Base-by-base conservation (phyloP, 805 yeast species). In the Pichia rugopelliculosa region DNA sequence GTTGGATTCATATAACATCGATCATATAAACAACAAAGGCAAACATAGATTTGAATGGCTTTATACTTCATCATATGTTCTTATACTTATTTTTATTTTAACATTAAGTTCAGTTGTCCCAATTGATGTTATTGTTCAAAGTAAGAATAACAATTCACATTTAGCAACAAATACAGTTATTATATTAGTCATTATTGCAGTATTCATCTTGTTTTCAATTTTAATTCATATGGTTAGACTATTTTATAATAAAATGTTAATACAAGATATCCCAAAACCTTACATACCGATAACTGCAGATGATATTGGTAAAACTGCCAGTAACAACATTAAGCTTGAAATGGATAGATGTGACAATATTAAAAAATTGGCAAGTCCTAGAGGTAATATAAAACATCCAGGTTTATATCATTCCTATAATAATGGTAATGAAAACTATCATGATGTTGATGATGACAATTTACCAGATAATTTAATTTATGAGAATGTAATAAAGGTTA, bases 111-210 rank as follows among this genome's bases (percentile, higher is more conserved):
- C 86, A 2, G 85, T 84, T 9, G 70, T 91, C 0, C 95, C 95
- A 0, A 76, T 88, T 15, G 97, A 91, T 64, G 79, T 88, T 26
- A 79, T 89, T 50, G 72, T 76, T 1, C 76, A 78, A 54, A 72
- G 83, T 1, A 70, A 79, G 3, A 69, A 70, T 8, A 66, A 78
- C 4, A 65, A 72, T 12, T 76, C 77, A 50, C 49, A 53, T 36
- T 78, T 85, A 56, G 93, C 87, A 1, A 70, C 87, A 61, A 87
- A 89, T 60, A 78, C 91, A 3, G 82, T 90, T 52, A 87, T 90
- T 50, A 87, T 89, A 20, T 79, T 86, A 8, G 76, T 80, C 40
- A 87, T 84, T 7, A 73, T 86, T 56, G 87, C 80, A 3, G 65
- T 79, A 1, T 79, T 86, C 53, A 68, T 80, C 1, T 49, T 83